Evolutionary conservation across 371 early-diverging fungal genomes (phyloP).

Genomic region (Mortierella sp.): DNA sequence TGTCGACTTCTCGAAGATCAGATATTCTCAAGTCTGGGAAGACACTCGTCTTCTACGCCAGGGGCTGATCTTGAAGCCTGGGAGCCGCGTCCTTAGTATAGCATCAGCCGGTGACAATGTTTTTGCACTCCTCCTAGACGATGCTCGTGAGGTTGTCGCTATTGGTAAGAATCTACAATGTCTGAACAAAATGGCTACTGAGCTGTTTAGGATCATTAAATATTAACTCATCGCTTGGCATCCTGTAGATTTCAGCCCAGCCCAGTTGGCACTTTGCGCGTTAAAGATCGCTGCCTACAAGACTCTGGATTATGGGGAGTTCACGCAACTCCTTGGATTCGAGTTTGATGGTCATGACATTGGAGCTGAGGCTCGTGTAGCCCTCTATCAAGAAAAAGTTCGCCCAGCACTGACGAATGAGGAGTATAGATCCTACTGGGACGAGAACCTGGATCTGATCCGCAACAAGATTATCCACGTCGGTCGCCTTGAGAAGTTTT

Average conservation of each 20-base stretch:
- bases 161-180: slow-evolving; percentile 33
- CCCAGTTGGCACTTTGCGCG: slow-evolving; percentile 52
- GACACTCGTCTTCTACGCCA: slow-evolving; percentile 56
- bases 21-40: slow-evolving; percentile 58
- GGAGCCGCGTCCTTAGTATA: slow-evolving; percentile 55
- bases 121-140: slow-evolving; percentile 50
- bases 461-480: slow-evolving; percentile 53
- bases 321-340: slow-evolving; percentile 53
- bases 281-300: slow-evolving; percentile 56
- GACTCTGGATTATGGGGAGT: slow-evolving; percentile 45
- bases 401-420: slow-evolving; percentile 38
- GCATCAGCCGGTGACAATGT: slow-evolving; percentile 57
- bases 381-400: slow-evolving; percentile 46
- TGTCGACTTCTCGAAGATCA: slow-evolving; percentile 56
- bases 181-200: not conserved
- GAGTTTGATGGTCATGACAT: slow-evolving; percentile 44
- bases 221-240: not conserved
- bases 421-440: slow-evolving; percentile 51
- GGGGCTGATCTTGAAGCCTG: slow-evolving; percentile 48
- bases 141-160: slow-evolving; percentile 51
- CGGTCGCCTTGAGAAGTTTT: slow-evolving; percentile 55
- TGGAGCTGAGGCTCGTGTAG: slow-evolving; percentile 51
- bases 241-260: slow-evolving; percentile 47
- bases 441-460: slow-evolving; percentile 51
- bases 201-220: not conserved